Conservation (phyloP, 2,329 filamentous ascomycete species). For the Fusarium chuoi region DNA sequence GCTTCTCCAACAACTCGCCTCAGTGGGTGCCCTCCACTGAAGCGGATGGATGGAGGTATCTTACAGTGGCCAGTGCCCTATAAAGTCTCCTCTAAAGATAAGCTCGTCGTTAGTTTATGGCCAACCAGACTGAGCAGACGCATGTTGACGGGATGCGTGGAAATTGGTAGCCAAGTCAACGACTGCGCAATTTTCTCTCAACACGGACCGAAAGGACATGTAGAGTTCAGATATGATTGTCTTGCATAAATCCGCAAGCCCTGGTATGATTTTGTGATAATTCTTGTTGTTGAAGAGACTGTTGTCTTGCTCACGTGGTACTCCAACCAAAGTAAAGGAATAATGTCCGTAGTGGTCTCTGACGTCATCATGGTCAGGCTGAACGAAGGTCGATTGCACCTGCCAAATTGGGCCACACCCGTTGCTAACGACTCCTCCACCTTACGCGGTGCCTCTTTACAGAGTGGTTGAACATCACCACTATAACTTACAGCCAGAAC, state of each 20-base stretch:
- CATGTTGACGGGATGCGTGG: conserved; percentile 1
- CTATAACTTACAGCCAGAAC: background rate
- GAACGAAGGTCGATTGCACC: conserved; percentile 6
- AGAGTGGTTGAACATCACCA: background rate
- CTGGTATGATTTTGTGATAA: background rate
- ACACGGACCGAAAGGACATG: background rate
- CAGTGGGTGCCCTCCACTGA: conserved; percentile 18
- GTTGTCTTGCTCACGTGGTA: background rate
- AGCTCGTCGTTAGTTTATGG: background rate
- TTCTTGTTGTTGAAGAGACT: background rate
- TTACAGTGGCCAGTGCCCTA: conserved; percentile 25
- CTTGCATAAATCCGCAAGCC: background rate
- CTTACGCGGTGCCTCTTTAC: background rate
- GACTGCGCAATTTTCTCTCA: background rate
- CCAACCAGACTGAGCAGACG: conserved; percentile 31
- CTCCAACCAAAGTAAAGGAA: background rate
- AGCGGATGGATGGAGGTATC: conserved; percentile 1
- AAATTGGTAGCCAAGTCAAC: conserved; percentile 3
- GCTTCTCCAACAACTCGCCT: conserved; percentile 14
- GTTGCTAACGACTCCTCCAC: background rate
- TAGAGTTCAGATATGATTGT: background rate
- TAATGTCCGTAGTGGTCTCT: background rate
- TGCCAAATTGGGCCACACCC: conserved; percentile 19
- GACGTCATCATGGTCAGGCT: conserved; percentile 24
- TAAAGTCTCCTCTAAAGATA: conserved; percentile 11